phyloP scores from a whole-genome alignment of 306 rosid genomes.

The Datisca glomerata region DNA sequence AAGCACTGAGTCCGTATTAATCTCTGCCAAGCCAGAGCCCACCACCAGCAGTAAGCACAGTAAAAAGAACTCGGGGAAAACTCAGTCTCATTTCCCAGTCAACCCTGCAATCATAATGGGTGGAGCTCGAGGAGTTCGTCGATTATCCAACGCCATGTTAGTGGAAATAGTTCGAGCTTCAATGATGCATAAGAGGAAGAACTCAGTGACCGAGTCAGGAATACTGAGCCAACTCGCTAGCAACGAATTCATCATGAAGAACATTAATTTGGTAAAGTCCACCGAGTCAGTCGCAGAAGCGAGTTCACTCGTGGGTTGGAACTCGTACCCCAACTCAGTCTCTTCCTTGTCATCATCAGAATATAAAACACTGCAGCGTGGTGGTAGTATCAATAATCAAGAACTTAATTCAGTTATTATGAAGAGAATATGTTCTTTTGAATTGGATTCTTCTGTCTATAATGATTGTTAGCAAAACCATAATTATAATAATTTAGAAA shows the following conservation, averaged over 20 bases:
- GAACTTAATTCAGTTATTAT: slow-evolving; percentile 36
- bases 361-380: slow-evolving; percentile 33
- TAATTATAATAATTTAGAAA: background rate
- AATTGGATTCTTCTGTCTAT: slow-evolving; percentile 66
- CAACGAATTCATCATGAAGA: slow-evolving; percentile 30
- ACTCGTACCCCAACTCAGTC: slow-evolving; percentile 13
- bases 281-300: slow-evolving; percentile 43
- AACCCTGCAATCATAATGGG: slow-evolving; percentile 48
- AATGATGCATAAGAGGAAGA: slow-evolving; percentile 38
- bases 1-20: slow-evolving; percentile 41
- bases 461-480: slow-evolving; percentile 41
- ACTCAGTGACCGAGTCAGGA: slow-evolving; percentile 38
- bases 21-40: slow-evolving; percentile 14
- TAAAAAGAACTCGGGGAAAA: slow-evolving; percentile 24
- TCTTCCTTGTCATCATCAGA: slow-evolving; percentile 22
- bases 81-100: slow-evolving; percentile 17
- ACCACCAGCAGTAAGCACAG: slow-evolving; percentile 19
- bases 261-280: slow-evolving; percentile 24
- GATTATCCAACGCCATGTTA: slow-evolving; percentile 35
- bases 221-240: slow-evolving; percentile 51
- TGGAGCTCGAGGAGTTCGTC: slow-evolving; percentile 70
- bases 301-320: slow-evolving; percentile 23
- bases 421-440: slow-evolving; percentile 45
- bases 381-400: slow-evolving; percentile 16
- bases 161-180: slow-evolving; percentile 52